Conservation (phyloP, 2,329 filamentous ascomycete genomes). For the Beauveria australis region DNA sequence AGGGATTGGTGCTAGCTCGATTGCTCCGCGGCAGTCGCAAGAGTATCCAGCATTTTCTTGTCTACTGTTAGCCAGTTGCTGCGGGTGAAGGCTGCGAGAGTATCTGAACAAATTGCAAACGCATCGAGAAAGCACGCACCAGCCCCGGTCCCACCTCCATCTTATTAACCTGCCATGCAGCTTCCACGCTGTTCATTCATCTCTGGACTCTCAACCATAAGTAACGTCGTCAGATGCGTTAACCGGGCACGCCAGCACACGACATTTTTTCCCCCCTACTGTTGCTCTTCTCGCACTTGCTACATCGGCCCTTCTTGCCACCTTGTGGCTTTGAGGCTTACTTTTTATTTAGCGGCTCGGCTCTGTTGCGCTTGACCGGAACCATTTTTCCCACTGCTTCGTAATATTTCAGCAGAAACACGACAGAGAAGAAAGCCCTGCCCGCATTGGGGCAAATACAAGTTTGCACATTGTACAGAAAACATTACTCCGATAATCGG, state of each 20-base stretch:
- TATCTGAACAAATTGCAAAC: background rate
- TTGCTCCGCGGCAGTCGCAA: background rate
- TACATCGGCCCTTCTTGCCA: background rate
- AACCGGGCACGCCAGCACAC: constrained; percentile 5
- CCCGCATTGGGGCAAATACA: too few relatives aligned
- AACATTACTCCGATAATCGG: background rate
- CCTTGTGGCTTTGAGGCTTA: background rate
- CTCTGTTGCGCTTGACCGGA: background rate
- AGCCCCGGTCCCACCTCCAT: constrained; percentile 1
- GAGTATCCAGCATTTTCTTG: background rate
- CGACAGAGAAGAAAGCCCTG: background rate
- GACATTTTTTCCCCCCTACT: background rate
- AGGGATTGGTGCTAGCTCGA: background rate
- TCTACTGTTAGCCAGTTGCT: background rate
- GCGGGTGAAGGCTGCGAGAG: background rate
- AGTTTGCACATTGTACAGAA: background rate
- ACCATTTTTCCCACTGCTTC: background rate
- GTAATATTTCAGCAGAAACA: background rate
- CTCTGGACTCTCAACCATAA: background rate
- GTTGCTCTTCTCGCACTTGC: background rate
- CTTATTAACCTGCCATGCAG: background rate
- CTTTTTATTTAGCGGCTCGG: background rate
- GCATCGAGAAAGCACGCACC: constrained; percentile 5
- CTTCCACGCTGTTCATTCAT: background rate
- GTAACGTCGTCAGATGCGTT: background rate